These are phyloP conservation scores for Corchorus olitorius DNA, from an alignment of 345 rosid species.

Conservation along the genomic window DNA sequence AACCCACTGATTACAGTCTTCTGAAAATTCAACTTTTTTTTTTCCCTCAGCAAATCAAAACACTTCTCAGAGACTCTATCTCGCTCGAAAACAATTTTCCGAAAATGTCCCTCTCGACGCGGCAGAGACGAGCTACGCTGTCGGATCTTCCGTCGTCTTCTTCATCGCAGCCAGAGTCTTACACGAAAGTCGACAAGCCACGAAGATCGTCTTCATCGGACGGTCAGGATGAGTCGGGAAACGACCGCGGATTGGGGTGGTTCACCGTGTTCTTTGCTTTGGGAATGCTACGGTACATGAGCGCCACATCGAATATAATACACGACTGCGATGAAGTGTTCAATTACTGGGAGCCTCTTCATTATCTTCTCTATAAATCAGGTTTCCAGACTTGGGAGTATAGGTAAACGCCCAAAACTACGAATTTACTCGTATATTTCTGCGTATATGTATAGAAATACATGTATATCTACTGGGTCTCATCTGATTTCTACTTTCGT, in stretches of 20 bases:
- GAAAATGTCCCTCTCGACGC: slow-evolving; percentile 56
- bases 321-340: slow-evolving; percentile 99
- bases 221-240: slow-evolving; percentile 30
- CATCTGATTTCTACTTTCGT: neutral
- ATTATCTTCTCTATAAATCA: slow-evolving; percentile 83
- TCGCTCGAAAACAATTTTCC: neutral
- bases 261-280: slow-evolving; percentile 67
- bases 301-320: slow-evolving; percentile 93
- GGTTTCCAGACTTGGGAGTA: slow-evolving; percentile 99
- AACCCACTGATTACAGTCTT: neutral
- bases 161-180: slow-evolving; percentile 28
- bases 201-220: slow-evolving; percentile 35
- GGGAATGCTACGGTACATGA: slow-evolving; percentile 87
- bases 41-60: too few species aligned
- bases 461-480: neutral
- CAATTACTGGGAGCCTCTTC: slow-evolving; percentile 99
- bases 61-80: neutral
- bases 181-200: slow-evolving; percentile 68
- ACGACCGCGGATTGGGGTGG: slow-evolving; percentile 67
- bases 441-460: too few species aligned
- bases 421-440: neutral
- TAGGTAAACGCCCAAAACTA: slow-evolving; percentile 42
- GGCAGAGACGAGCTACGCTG: slow-evolving; percentile 67
- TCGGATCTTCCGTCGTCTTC: slow-evolving; percentile 47
- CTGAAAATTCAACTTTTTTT: neutral